Evolutionary conservation across 306 rosid genomes (phyloP).

Genomic region (Rosa multiflora): DNA sequence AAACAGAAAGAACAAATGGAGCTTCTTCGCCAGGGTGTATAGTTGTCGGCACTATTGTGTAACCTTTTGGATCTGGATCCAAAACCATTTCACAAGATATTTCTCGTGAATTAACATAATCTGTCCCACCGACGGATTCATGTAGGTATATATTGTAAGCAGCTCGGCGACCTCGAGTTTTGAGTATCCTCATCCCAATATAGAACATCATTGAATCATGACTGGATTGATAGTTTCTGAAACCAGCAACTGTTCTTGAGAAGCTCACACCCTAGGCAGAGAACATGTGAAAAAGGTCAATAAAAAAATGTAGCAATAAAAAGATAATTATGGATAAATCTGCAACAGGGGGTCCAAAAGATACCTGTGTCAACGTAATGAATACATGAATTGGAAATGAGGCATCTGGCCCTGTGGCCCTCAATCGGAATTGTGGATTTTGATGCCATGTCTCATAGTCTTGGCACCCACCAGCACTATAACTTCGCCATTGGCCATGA

Average conservation of each 20-base stretch:
- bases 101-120: conserved; percentile 95
- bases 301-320: conserved; percentile 5
- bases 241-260: conserved; percentile 95
- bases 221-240: conserved; percentile 96
- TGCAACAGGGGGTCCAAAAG: conserved; percentile 1
- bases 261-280: conserved; percentile 87
- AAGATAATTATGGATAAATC: conserved; percentile 2
- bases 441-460: conserved; percentile 98
- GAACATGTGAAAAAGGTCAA: conserved; percentile 21
- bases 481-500: conserved; percentile 97
- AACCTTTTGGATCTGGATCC: conserved; percentile 98
- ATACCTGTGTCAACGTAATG: conserved; percentile 96
- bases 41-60: conserved; percentile 96
- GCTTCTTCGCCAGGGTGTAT: conserved; percentile 99
- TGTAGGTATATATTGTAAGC: conserved; percentile 92
- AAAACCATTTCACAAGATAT: conserved; percentile 99
- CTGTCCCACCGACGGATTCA: conserved; percentile 98
- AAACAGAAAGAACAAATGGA: conserved; percentile 95
- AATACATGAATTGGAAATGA: conserved; percentile 89
- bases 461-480: conserved; percentile 99
- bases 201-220: conserved; percentile 97
- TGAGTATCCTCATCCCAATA: conserved; percentile 97
- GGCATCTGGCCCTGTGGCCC: conserved; percentile 95
- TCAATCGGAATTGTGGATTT: conserved; percentile 95
- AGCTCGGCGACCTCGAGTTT: conserved; percentile 98